Evolutionary conservation across 2,329 filamentous ascomycete species (phyloP).

Genomic region (Apiospora pterosperma): DNA sequence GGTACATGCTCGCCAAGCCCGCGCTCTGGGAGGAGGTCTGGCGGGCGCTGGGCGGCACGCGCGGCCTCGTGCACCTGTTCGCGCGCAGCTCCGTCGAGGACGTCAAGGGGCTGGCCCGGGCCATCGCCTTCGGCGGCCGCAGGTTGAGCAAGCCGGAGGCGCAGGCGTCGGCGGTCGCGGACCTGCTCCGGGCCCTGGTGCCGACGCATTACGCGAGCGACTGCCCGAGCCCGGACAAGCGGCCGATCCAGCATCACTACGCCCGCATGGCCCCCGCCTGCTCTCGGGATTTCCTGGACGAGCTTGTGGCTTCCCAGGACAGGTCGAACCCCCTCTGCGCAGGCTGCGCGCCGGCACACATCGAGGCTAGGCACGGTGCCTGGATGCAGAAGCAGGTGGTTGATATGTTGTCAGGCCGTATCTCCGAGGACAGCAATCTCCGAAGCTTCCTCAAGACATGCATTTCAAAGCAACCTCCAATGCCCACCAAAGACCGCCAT

Average conservation of each 20-base stretch:
- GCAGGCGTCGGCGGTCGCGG: background rate
- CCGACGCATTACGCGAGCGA: background rate
- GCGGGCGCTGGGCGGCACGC: constrained; percentile 2
- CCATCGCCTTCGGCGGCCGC: background rate
- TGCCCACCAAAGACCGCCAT: background rate
- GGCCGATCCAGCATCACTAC: background rate
- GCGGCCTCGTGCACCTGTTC: constrained; percentile 9
- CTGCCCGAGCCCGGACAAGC: background rate
- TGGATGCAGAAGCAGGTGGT: background rate
- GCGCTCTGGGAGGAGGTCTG: constrained; percentile 1
- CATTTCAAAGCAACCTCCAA: background rate
- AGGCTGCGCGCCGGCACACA: background rate
- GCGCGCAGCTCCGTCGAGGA: constrained; percentile 12
- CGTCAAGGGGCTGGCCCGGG: constrained; percentile 8
- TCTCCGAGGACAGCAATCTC: background rate
- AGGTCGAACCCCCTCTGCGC: background rate
- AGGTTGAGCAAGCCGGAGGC: background rate
- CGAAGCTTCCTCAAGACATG: background rate
- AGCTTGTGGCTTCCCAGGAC: background rate
- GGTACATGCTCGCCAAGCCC: background rate
- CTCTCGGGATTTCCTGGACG: background rate
- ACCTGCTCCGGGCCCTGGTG: background rate
- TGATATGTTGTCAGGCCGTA: background rate
- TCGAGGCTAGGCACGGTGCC: background rate
- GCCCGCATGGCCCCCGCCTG: background rate